Conservation (phyloP, 2,329 filamentous ascomycete genomes). For the Cytospora chrysosperma region DNA sequence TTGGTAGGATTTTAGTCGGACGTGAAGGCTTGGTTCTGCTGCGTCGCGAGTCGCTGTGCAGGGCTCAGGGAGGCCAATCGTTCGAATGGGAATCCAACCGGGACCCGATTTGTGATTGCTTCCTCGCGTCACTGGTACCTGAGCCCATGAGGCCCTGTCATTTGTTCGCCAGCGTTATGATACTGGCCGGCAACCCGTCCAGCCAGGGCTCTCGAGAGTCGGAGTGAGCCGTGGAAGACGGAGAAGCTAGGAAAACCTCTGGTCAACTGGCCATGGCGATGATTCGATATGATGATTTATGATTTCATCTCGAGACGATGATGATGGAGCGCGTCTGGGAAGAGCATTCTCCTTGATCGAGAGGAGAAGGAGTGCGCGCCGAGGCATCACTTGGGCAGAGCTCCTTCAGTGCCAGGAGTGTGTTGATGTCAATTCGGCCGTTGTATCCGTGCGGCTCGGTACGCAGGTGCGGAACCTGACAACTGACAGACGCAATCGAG, state of each 20-base stretch:
- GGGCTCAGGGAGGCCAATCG: background rate
- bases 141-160: background rate
- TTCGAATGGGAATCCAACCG: background rate
- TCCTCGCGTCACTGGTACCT: background rate
- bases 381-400: background rate
- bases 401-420: background rate
- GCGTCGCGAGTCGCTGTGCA: background rate
- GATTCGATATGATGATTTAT: background rate
- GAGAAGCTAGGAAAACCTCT: too few species aligned
- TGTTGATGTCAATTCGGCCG: conserved; percentile 1
- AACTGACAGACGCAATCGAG: conserved; percentile 17
- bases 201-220: conserved; percentile 8
- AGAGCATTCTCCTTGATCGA: background rate
- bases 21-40: background rate
- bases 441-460: conserved; percentile 9
- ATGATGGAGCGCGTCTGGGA: too few species aligned
- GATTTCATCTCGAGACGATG: background rate
- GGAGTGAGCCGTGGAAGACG: background rate
- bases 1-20: background rate
- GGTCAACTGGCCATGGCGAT: too few species aligned
- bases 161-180: background rate
- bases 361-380: background rate
- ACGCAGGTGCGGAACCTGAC: conserved; percentile 17
- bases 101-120: background rate
- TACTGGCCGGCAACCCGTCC: background rate